Evolutionary conservation across 805 yeast genomes (phyloP).

Genomic region (Blastobotrys chiropterorum): DNA sequence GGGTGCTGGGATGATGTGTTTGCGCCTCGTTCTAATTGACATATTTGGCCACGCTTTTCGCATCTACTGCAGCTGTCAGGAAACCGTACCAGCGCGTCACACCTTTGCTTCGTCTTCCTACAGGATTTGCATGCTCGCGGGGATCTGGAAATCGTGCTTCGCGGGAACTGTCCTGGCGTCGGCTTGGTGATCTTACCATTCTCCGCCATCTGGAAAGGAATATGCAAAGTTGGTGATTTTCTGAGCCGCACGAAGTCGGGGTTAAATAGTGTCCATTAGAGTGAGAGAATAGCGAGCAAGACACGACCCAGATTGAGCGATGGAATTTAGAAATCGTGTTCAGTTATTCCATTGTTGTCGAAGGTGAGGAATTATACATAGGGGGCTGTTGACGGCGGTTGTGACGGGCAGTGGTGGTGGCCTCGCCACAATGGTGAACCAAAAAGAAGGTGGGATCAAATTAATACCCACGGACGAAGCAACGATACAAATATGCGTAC

Average conservation of each 20-base stretch:
- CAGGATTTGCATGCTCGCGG: conserved; percentile 15
- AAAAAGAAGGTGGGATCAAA: too few relatives aligned
- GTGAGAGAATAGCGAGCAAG: too few relatives aligned
- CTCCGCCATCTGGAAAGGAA: not conserved
- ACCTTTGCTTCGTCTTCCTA: conserved; percentile 13
- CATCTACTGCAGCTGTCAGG: conserved; percentile 15
- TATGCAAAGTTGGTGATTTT: too few relatives aligned
- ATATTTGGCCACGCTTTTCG: conserved; percentile 2
- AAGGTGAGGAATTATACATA: too few relatives aligned
- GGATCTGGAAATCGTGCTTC: conserved; percentile 4
- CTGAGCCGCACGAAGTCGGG: not conserved
- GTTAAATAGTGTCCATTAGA: not conserved
- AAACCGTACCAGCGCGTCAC: conserved; percentile 15
- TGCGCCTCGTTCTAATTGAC: conserved; percentile 6
- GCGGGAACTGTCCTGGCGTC: not conserved
- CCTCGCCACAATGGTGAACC: too few relatives aligned
- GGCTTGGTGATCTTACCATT: not conserved
- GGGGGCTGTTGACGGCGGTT: too few relatives aligned
- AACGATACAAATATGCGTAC: too few relatives aligned
- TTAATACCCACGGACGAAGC: too few relatives aligned
- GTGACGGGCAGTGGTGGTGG: too few relatives aligned
- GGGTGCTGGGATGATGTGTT: not conserved
- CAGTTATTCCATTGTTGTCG: too few relatives aligned
- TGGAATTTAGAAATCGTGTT: too few relatives aligned
- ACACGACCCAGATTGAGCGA: too few relatives aligned